Conservation (phyloP, 2,329 filamentous ascomycete genomes). For the Ophiostoma montium region DNA sequence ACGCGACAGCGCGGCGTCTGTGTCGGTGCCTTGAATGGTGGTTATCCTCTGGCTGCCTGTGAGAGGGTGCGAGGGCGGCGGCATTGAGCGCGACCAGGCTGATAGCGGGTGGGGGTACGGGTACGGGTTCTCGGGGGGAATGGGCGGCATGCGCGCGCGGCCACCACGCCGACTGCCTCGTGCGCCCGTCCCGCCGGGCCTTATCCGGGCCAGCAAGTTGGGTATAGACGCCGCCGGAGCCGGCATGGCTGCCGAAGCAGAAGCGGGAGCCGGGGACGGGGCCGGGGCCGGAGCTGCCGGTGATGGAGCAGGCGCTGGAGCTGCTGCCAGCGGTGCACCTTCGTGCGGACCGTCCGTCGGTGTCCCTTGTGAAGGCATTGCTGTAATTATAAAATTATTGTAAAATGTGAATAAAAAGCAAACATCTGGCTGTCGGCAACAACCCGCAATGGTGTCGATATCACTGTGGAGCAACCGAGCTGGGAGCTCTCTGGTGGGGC, state of each 20-base stretch:
- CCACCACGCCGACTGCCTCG: slow-evolving; percentile 15
- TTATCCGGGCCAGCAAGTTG: slow-evolving; percentile 41
- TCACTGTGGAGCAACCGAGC: neutral
- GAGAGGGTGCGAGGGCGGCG: neutral
- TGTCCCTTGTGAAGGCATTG: neutral
- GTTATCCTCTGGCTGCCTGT: slow-evolving; percentile 37
- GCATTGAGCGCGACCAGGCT: neutral
- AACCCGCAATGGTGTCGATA: neutral
- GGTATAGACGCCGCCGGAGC: slow-evolving; percentile 52
- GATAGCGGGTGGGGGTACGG: no score
- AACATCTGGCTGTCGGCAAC: no score
- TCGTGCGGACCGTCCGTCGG: neutral
- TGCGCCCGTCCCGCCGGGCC: slow-evolving; percentile 17
- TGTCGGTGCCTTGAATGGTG: slow-evolving; percentile 77
- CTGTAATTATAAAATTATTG: neutral
- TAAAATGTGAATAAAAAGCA: no score
- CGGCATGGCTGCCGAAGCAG: slow-evolving; percentile 42
- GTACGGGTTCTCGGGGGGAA: neutral
- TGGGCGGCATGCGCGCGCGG: neutral
- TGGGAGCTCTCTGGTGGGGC: neutral
- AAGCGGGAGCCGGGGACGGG: slow-evolving; percentile 43
- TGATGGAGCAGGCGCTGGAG: neutral
- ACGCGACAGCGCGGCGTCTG: slow-evolving; percentile 77
- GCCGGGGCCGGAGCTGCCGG: neutral
- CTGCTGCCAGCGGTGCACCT: neutral